These are phyloP conservation scores for Vigna reflexopilosa DNA, from an alignment of 306 rosid genomes.

Conservation along the genomic window DNA sequence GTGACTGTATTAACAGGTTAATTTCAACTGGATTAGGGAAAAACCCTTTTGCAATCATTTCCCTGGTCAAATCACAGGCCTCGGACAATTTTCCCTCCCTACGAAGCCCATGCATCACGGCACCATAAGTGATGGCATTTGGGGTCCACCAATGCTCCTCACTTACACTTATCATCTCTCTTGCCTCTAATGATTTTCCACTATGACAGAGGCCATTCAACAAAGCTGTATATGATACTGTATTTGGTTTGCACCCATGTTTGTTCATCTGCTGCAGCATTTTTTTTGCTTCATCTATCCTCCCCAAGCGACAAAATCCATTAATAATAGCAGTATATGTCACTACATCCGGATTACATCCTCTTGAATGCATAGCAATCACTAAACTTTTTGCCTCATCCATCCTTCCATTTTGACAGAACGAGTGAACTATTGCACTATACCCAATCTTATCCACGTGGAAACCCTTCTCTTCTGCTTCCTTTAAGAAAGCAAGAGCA, in stretches of 20 bases:
- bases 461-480: conserved; percentile 76
- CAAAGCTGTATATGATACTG: conserved; percentile 76
- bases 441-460: conserved; percentile 81
- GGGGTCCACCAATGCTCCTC: conserved; percentile 94
- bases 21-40: conserved; percentile 82
- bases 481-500: conserved; percentile 74
- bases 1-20: conserved; percentile 74
- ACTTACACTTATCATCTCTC: conserved; percentile 74
- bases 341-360: conserved; percentile 87
- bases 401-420: conserved; percentile 68
- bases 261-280: conserved; percentile 88
- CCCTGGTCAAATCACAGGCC: conserved; percentile 71
- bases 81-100: conserved; percentile 82
- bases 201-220: conserved; percentile 81
- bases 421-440: conserved; percentile 84
- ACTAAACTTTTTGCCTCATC: conserved; percentile 75
- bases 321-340: conserved; percentile 78
- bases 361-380: conserved; percentile 68
- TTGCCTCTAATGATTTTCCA: conserved; percentile 80
- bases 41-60: conserved; percentile 78
- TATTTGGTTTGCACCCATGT: conserved; percentile 85
- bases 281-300: conserved; percentile 82
- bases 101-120: conserved; percentile 80
- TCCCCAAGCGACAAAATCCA: conserved; percentile 76
- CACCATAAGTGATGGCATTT: conserved; percentile 77